A percentile compares a stretch with the other conserved stretches of the same genome.
Conservation (phyloP, 345 rosid species). For the Anacardium occidentale region DNA sequence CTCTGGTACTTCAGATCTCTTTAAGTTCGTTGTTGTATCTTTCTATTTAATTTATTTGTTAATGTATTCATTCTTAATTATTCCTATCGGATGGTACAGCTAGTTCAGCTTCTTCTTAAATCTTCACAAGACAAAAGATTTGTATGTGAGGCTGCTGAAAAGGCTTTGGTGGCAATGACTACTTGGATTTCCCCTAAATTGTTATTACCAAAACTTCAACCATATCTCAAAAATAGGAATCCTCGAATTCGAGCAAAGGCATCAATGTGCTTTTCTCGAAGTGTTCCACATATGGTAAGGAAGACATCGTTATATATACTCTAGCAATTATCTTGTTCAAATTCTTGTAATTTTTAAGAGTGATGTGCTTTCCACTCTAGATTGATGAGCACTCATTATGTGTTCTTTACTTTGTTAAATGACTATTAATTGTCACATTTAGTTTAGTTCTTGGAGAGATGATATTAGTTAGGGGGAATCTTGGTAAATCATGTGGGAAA, state of each 20-base stretch:
- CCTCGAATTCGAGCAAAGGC: constrained; percentile 95
- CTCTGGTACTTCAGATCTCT: constrained; percentile 52
- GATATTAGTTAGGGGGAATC: not conserved
- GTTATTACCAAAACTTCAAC: constrained; percentile 32
- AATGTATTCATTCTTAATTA: not conserved
- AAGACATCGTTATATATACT: not conserved
- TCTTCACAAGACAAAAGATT: too few species aligned
- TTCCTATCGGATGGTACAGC: constrained; percentile 45
- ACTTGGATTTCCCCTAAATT: constrained; percentile 58
- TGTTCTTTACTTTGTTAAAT: not conserved
- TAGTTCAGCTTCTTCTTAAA: constrained; percentile 76
- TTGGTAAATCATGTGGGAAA: not conserved
- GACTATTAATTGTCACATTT: not conserved
- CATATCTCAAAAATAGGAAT: constrained; percentile 75
- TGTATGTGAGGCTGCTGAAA: constrained; percentile 96
- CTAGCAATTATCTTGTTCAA: not conserved
- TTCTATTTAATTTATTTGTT: constrained; percentile 8
- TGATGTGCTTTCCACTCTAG: not conserved
- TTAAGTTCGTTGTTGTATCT: not conserved
- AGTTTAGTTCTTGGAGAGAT: not conserved
- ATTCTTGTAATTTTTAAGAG: not conserved
- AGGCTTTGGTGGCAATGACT: constrained; percentile 76
- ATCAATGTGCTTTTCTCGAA: constrained; percentile 73
- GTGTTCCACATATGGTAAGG: constrained; percentile 79
- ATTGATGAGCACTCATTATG: not conserved